Evolutionary conservation across 495 filamentous ascomycete species (phyloP).

Genomic region (Bathelium albidoporum): DNA sequence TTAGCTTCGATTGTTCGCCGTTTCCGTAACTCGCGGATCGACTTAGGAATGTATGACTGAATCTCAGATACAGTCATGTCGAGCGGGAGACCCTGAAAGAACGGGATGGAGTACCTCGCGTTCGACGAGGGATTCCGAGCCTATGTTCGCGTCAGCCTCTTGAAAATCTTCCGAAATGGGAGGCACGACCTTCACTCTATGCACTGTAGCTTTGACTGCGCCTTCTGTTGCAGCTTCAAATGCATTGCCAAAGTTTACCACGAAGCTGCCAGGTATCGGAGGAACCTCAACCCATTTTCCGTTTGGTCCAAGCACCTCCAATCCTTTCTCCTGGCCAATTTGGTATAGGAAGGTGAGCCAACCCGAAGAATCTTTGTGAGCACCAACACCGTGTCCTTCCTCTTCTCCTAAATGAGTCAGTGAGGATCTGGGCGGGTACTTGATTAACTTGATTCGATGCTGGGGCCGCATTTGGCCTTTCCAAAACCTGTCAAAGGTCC

Average conservation of each 20-base stretch:
- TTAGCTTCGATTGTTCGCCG: background rate
- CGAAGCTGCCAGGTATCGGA: constrained; percentile 39
- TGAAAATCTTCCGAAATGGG: background rate
- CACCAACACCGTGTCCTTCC: constrained; percentile 42
- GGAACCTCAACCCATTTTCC: constrained; percentile 44
- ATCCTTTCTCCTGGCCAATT: constrained; percentile 36
- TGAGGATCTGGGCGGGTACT: constrained; percentile 33
- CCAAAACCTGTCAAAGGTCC: constrained; percentile 41
- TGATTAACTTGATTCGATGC: constrained; percentile 45
- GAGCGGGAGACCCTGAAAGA: constrained; percentile 37
- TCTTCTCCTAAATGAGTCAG: constrained; percentile 9
- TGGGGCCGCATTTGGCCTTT: constrained; percentile 28
- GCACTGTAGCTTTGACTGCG: constrained; percentile 43
- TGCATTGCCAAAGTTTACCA: constrained; percentile 48
- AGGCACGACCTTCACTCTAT: constrained; percentile 31
- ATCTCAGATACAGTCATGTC: constrained; percentile 25
- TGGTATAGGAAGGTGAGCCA: constrained; percentile 49
- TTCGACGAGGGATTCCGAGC: constrained; percentile 11
- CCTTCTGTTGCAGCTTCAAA: constrained; percentile 48
- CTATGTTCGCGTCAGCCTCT: background rate
- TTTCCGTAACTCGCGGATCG: constrained; percentile 16
- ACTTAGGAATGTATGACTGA: constrained; percentile 19
- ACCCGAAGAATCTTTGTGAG: constrained; percentile 47
- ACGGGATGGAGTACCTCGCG: constrained; percentile 34
- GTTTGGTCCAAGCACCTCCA: constrained; percentile 40